Evolutionary conservation across 257 asterid species (phyloP), one percentile per base, ranked within the genome.

Genomic region (Solanum bulbocastanum): DNA sequence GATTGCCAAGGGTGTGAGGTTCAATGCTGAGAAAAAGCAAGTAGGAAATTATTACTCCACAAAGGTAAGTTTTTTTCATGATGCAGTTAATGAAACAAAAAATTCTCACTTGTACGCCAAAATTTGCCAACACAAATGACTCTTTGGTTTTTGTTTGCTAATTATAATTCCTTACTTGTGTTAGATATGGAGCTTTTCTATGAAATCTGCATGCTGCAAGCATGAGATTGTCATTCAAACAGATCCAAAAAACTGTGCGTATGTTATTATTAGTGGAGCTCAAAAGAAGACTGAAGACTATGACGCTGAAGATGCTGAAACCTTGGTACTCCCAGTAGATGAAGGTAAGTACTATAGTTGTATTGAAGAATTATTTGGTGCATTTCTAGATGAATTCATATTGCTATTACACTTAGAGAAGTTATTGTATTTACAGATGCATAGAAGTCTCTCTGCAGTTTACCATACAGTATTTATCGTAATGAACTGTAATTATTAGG

Each of bases 1-100:
- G 99, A 97, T 97, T 88, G 99, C 98, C 22, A 97, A 97, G 91
- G 99, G 99, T 93, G 99, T 97, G 81, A 91, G 99, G 90, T 96
- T 97, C 92, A 97, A 97, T 88, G 99, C 99, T 23, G 99, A 97
- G 92, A 96, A 97, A 87, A 97, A 96, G 93, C 98, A 97, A 97
- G 98, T 95, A 85, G 99, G 99, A 49, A 97, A 95, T 88, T 97
- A 97, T 91, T 96, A 96, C 92, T 93, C 99, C 12, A 97, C 99
- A 76, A 96, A 96, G 96, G 96, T 94, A 92, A 83, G 83, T 23
- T 83, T 39, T 79, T 78, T 9, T 44, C 58, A 44, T 1, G 68
- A 81, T 81, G 18, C 42, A 46, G 68, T 46, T 27, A 27, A 27
- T 5, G 68, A 27, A 65, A 9, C 6, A 1, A 15, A 44, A 42